These are phyloP conservation scores for Fusarium globosum DNA, from an alignment of 2,329 filamentous ascomycete genomes.

Conservation along the genomic window DNA sequence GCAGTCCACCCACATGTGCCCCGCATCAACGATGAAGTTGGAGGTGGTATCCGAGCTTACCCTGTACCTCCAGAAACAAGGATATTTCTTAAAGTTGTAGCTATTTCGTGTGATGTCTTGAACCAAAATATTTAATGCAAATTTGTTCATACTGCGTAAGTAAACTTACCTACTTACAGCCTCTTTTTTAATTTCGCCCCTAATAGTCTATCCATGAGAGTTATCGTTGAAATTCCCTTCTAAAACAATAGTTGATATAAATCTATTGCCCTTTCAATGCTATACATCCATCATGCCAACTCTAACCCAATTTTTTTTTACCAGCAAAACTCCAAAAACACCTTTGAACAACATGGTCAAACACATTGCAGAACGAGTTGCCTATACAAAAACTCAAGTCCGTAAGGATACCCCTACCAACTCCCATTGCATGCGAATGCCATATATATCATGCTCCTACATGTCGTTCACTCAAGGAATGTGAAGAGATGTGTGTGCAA, in stretches of 20 bases:
- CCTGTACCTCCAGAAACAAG: slow-evolving; percentile 16
- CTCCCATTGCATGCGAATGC: slow-evolving; percentile 21
- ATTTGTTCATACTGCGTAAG: not conserved
- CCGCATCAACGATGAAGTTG: slow-evolving; percentile 15
- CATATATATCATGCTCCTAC: not conserved
- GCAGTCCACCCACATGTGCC: slow-evolving; percentile 16
- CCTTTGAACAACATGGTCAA: slow-evolving; percentile 10
- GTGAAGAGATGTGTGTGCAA: slow-evolving; percentile 97
- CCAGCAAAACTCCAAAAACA: slow-evolving; percentile 33
- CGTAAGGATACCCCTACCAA: slow-evolving; percentile 15
- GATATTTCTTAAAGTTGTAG: not conserved
- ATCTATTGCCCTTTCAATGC: not conserved
- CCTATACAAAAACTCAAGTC: not conserved
- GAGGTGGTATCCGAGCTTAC: slow-evolving; percentile 9
- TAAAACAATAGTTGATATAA: not conserved
- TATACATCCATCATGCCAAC: not conserved
- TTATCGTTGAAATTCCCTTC: not conserved
- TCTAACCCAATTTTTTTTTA: slow-evolving; percentile 28
- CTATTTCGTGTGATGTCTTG: not conserved
- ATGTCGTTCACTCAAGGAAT: slow-evolving; percentile 75
- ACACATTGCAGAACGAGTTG: not conserved
- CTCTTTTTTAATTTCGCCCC: not conserved
- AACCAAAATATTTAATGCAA: not conserved
- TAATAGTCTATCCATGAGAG: not conserved
- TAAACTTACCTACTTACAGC: not conserved